Evolutionary conservation across 768 basidiomycete genomes (phyloP), one percentile per base, ranked within the genome.

Genomic region (Mycena alexandri): DNA sequence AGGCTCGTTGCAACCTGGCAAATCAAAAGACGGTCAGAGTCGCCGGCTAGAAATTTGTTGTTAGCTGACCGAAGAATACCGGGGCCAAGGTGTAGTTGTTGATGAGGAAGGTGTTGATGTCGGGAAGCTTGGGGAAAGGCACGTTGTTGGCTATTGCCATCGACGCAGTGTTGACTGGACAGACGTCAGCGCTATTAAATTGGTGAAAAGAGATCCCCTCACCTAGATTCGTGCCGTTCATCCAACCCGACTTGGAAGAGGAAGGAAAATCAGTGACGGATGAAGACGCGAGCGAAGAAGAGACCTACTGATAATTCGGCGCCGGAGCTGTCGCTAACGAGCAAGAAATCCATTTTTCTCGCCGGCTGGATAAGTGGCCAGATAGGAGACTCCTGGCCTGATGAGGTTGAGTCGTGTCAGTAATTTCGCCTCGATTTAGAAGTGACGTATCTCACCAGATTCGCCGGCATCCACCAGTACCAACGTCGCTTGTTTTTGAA

Each of bases 1-100:
- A 51, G 60, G 60, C 33, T 61, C 60, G 22, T 61, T 61, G 60
- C 60, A 61, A 36, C 60, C 60, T 61, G 60, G 19, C 60, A 61
- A 33, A 14, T 42, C 22, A 51, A 29, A n/a, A 36, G 48, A 60
- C 19, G 34, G 48, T 61, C 48, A 52, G 60, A 51, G 21, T 33
- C 60, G 24, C 47, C 25, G 41, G 29, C 38, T 42, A 19, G 25
- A 52, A 51, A 29, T 36, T 25, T n/a, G 41, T 51, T 41, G 48
- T 61, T n/a, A 14, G n/a, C 60, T 58, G 43, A 14, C 56, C 56
- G 19, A 56, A 56, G 42, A 56, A 56, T 43, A 56, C 55, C 25
- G 55, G 59, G 17, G 48, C 59, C 47, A 61, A 51, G 36, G 60
- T 61, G 29, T 61, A 52, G 60, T 61, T 61, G 60, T 61, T 61